These are phyloP conservation scores for Trametes sp. DNA, from an alignment of 1,284 basidiomycete genomes.

Conservation along the genomic window DNA sequence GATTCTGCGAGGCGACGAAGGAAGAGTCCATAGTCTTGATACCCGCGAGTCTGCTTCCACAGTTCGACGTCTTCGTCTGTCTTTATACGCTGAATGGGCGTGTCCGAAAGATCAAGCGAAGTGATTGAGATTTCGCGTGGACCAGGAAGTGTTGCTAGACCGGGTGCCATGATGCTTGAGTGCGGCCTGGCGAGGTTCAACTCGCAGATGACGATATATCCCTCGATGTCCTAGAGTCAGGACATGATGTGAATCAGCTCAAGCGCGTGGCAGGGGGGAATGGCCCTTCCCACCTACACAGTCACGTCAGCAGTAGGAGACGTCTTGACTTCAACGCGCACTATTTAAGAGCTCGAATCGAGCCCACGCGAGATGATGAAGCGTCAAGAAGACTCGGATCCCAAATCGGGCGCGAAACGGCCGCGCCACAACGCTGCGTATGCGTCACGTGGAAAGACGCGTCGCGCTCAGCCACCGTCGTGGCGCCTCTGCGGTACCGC, in stretches of 20 bases:
- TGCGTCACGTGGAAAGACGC: conserved; percentile 29
- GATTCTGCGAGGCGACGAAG: conserved; percentile 76
- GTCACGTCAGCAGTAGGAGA: too few species aligned
- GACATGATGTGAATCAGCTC: too few species aligned
- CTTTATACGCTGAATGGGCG: conserved; percentile 56
- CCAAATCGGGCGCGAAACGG: too few species aligned
- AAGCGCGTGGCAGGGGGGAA: too few species aligned
- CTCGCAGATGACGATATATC: too few species aligned
- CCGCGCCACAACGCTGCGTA: conserved; percentile 15
- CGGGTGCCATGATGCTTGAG: not conserved
- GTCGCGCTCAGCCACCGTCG: conserved; percentile 26
- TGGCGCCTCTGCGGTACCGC: not conserved
- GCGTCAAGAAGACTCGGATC: too few species aligned
- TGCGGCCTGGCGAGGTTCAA: too few species aligned
- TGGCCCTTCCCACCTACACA: too few species aligned
- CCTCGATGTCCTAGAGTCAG: too few species aligned
- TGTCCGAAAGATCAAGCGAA: conserved; percentile 39
- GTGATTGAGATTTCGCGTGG: conserved; percentile 54
- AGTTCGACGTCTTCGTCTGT: conserved; percentile 71
- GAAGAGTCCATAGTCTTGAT: conserved; percentile 76
- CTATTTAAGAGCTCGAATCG: too few species aligned
- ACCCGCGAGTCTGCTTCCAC: conserved; percentile 78
- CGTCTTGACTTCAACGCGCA: too few species aligned
- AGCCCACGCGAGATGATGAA: too few species aligned
- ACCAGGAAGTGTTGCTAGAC: conserved; percentile 34